Evolutionary conservation across 495 filamentous ascomycete genomes (phyloP).

Genomic region (Sabuloglossum arenarium): DNA sequence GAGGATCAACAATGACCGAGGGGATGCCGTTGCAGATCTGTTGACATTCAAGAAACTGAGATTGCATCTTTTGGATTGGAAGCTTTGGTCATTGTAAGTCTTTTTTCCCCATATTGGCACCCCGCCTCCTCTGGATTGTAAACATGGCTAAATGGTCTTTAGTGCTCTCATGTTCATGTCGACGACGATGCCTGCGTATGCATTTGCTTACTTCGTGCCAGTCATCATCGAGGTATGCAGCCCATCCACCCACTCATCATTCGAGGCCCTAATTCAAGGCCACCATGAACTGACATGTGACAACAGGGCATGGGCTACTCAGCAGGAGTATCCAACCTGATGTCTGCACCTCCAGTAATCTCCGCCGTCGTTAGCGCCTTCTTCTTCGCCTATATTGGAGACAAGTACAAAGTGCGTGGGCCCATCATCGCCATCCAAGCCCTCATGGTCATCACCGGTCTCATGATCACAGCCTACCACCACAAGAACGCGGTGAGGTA

Average conservation of each 20-base stretch:
- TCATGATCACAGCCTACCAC: conserved; percentile 41
- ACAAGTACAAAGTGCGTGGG: conserved; percentile 43
- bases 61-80: conserved; percentile 2
- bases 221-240: conserved; percentile 44
- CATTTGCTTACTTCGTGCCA: conserved; percentile 27
- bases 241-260: neutral
- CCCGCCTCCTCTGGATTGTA: neutral
- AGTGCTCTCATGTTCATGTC: conserved; percentile 84
- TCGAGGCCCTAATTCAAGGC: too few relatives aligned
- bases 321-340: conserved; percentile 56
- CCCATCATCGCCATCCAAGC: conserved; percentile 42
- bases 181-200: conserved; percentile 72
- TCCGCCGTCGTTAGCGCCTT: conserved; percentile 57
- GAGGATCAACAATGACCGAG: conserved; percentile 49
- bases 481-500: conserved; percentile 42
- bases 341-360: conserved; percentile 58
- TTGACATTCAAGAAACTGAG: neutral
- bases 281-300: neutral
- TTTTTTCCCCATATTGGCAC: neutral
- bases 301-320: conserved; percentile 26
- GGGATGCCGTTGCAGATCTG: conserved; percentile 13
- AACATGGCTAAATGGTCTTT: conserved; percentile 13
- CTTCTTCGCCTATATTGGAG: conserved; percentile 46
- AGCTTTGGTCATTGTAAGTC: conserved; percentile 4
- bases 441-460: conserved; percentile 45